Percentiles rank a stretch among this genome's conserved stretches.
Evolutionary conservation across 306 rosid genomes (phyloP).

Genomic region (Prunus campanulata): DNA sequence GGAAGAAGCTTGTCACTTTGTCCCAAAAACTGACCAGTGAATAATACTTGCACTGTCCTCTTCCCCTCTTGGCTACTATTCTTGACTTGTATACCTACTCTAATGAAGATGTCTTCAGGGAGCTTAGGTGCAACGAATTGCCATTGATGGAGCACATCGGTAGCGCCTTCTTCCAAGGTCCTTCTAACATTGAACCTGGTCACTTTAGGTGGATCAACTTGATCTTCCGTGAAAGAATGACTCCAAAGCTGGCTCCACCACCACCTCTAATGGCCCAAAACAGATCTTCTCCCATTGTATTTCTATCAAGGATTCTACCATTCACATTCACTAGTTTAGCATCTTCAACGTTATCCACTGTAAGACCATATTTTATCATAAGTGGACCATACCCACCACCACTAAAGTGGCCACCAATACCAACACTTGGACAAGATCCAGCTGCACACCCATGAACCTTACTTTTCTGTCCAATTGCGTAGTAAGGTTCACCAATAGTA

Average conservation of each 20-base stretch:
- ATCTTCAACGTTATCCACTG: conserved; percentile 31
- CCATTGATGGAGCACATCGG: conserved; percentile 8
- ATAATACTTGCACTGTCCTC: background rate
- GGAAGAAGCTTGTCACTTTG: background rate
- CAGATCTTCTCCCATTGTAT: conserved; percentile 38
- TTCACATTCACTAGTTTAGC: conserved; percentile 25
- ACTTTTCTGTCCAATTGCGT: conserved; percentile 23
- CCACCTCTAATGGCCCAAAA: conserved; percentile 51
- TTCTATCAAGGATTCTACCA: conserved; percentile 27
- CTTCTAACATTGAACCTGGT: conserved; percentile 9
- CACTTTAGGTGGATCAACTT: conserved; percentile 27
- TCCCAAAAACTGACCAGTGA: conserved; percentile 10
- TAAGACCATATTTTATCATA: conserved; percentile 36
- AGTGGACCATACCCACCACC: conserved; percentile 41
- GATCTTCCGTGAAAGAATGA: conserved; percentile 31
- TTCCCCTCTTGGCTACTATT: background rate
- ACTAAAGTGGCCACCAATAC: conserved; percentile 33
- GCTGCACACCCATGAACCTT: conserved; percentile 28
- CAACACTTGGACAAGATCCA: conserved; percentile 22
- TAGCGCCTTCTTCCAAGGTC: conserved; percentile 19
- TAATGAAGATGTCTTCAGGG: conserved; percentile 24
- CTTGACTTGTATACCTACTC: background rate
- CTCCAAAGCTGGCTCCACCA: conserved; percentile 40
- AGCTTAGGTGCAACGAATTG: conserved; percentile 19
- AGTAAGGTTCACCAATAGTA: conserved; percentile 34